These are phyloP conservation scores for Arachnopeziza araneosa DNA, from an alignment of 2,329 filamentous ascomycete genomes.

Conservation along the genomic window DNA sequence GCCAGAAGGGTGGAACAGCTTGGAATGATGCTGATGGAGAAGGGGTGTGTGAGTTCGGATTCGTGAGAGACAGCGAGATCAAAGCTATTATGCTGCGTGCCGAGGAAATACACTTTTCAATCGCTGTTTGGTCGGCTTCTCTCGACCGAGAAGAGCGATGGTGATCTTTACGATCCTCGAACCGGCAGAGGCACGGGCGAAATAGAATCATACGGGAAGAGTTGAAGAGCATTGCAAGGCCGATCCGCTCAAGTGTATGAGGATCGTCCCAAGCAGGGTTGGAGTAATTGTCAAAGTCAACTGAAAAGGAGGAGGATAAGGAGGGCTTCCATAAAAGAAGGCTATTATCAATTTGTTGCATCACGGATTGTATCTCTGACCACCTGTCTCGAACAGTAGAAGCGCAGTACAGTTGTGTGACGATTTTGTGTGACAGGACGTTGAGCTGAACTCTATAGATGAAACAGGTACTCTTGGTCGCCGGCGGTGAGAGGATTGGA, in stretches of 20 bases:
- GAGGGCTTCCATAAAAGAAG: slow-evolving; percentile 16
- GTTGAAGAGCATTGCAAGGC: slow-evolving; percentile 20
- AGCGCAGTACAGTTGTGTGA: slow-evolving; percentile 24
- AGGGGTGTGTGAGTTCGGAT: background rate
- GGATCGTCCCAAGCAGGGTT: slow-evolving; percentile 12
- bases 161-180: slow-evolving; percentile 10
- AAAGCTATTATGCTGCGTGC: background rate
- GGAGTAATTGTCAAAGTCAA: slow-evolving; percentile 15
- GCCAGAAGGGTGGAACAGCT: slow-evolving; percentile 21
- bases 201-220: slow-evolving; percentile 25
- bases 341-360: slow-evolving; percentile 16
- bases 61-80: background rate
- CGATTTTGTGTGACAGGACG: slow-evolving; percentile 23
- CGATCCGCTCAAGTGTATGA: slow-evolving; percentile 11
- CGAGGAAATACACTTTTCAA: background rate
- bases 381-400: slow-evolving; percentile 20
- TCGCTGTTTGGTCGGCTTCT: background rate
- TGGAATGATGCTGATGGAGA: slow-evolving; percentile 11
- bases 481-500: slow-evolving; percentile 10
- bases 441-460: slow-evolving; percentile 23
- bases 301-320: slow-evolving; percentile 14
- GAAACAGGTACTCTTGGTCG: slow-evolving; percentile 21
- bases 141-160: background rate
- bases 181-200: slow-evolving; percentile 24
- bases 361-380: slow-evolving; percentile 20